Percentiles rank a stretch among this genome's conserved stretches.
Evolutionary conservation across 805 yeast genomes (phyloP).

Genomic region (Scheffersomyces ergatensis): DNA sequence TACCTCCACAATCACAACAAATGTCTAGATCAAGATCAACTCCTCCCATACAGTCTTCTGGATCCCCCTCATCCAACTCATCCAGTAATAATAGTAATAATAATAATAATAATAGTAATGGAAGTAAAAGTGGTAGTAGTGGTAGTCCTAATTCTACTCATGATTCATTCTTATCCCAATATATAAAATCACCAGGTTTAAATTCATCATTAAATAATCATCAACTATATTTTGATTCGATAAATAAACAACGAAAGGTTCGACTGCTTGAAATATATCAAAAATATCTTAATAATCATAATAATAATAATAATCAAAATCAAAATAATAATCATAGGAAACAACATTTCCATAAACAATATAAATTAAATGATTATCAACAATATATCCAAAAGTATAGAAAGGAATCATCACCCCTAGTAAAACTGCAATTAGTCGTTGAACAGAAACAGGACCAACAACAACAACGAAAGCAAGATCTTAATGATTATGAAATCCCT

Average conservation of each 20-base stretch:
- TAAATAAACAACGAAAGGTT: conserved; percentile 15
- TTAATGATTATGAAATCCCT: no score
- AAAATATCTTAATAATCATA: conserved; percentile 13
- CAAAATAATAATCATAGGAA: conserved; percentile 1
- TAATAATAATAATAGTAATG: neutral
- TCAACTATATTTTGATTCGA: conserved; percentile 15
- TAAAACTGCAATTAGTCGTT: no score
- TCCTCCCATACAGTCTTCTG: neutral
- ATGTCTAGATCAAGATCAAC: neutral
- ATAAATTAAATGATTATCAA: neutral
- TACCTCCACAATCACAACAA: neutral
- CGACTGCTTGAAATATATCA: conserved; percentile 20
- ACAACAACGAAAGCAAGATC: neutral
- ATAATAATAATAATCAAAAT: conserved; percentile 1
- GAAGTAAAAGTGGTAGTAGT: neutral
- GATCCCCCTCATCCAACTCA: neutral
- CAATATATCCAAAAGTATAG: neutral
- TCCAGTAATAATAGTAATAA: neutral
- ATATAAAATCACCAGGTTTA: conserved; percentile 14
- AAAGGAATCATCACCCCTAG: neutral
- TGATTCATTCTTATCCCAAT: conserved; percentile 21
- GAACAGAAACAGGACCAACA: neutral
- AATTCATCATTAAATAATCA: conserved; percentile 12
- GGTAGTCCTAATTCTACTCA: neutral
- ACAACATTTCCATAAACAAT: neutral